phyloP scores from a whole-genome alignment of 1,284 basidiomycete species.

The Irpex lacteus region DNA sequence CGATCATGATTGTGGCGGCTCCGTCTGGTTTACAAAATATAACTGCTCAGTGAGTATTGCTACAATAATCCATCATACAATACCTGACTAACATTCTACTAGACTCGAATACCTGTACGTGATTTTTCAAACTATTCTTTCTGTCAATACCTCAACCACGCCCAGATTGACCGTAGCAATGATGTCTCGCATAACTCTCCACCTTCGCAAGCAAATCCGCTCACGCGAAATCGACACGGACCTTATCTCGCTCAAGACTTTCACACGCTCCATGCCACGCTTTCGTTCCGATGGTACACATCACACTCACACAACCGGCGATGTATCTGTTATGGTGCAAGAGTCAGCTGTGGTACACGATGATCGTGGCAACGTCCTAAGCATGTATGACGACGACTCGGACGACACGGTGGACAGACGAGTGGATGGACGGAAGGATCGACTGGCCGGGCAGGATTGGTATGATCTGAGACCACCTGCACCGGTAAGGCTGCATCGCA shows the following conservation, averaged over 20 bases:
- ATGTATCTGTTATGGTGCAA: constrained; percentile 12
- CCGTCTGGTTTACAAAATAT: constrained; percentile 46
- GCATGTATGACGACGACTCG: background rate
- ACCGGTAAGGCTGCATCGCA: constrained; percentile 3
- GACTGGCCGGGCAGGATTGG: constrained; percentile 4
- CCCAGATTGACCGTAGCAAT: constrained; percentile 18
- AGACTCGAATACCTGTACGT: constrained; percentile 52
- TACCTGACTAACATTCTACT: background rate
- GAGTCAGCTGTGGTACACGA: constrained; percentile 13
- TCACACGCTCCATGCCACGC: constrained; percentile 6
- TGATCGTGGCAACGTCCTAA: constrained; percentile 9
- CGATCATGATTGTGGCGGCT: constrained; percentile 48
- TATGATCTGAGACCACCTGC: constrained; percentile 4
- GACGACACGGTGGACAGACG: background rate
- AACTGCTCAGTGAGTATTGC: constrained; percentile 45
- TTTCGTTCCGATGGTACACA: constrained; percentile 4
- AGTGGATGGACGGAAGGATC: background rate
- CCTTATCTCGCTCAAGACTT: background rate
- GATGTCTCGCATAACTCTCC: constrained; percentile 21
- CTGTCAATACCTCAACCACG: no score
- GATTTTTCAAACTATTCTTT: background rate
- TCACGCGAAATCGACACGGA: constrained; percentile 5
- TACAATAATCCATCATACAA: background rate
- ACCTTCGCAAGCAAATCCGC: constrained; percentile 17
- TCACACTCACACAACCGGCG: background rate